Conservation (phyloP, 75 land plant species). For the Picea glauca region DNA sequence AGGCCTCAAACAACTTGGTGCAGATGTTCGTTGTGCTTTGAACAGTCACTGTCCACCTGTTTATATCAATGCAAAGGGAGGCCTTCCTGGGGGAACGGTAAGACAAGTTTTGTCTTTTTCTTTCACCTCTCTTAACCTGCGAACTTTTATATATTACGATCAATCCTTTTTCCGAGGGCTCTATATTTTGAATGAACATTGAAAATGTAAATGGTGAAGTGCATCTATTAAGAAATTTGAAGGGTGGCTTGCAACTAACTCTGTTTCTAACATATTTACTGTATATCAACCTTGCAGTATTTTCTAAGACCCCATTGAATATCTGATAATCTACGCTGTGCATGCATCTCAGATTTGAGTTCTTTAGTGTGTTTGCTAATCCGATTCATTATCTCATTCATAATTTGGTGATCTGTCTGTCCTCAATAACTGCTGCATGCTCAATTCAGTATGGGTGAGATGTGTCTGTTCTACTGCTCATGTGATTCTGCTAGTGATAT, state of each 20-base stretch:
- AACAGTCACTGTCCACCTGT: slow-evolving; percentile 96
- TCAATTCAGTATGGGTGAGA: neutral
- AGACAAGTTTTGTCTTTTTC: neutral
- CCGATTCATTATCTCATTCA: too few species aligned
- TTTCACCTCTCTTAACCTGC: neutral
- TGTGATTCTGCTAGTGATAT: too few species aligned
- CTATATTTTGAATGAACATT: neutral
- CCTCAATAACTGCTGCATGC: neutral
- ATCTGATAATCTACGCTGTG: too few species aligned
- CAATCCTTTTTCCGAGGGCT: neutral
- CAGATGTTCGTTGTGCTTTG: slow-evolving; percentile 74
- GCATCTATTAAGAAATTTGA: neutral
- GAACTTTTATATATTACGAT: neutral
- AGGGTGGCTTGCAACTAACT: neutral
- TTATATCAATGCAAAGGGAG: slow-evolving; percentile 66
- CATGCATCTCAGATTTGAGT: too few species aligned
- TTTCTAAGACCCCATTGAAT: too few species aligned
- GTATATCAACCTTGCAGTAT: too few species aligned
- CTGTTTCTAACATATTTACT: too few species aligned
- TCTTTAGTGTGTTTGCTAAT: too few species aligned
- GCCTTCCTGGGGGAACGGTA: slow-evolving; percentile 96
- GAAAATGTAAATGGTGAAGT: neutral
- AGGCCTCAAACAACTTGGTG: slow-evolving; percentile 94
- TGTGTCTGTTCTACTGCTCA: neutral
- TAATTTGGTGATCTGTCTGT: neutral